These are phyloP conservation scores for Ogataea pilisensis DNA, from an alignment of 805 yeast genomes.

Conservation along the genomic window DNA sequence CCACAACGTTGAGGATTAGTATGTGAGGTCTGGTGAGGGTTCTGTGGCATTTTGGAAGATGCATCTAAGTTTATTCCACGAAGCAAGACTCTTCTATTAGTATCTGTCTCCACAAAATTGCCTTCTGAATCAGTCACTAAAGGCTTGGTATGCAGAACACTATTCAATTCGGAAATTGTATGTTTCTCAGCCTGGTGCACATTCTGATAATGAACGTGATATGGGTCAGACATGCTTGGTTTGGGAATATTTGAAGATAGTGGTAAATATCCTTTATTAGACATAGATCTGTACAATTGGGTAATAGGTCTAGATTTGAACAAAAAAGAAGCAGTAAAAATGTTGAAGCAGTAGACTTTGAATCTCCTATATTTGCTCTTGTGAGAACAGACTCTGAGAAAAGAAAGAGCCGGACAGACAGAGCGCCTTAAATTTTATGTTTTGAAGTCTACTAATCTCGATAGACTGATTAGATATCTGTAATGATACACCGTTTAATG, in stretches of 20 bases:
- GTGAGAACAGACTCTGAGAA: no score
- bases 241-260: constrained; percentile 5
- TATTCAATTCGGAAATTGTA: constrained; percentile 11
- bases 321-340: no score
- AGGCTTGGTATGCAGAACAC: constrained; percentile 18
- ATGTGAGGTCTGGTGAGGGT: constrained; percentile 46
- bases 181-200: not conserved
- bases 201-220: not conserved
- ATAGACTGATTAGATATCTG: no score
- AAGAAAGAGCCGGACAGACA: no score
- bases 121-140: constrained; percentile 44
- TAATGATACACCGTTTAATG: no score
- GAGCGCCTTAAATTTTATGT: no score
- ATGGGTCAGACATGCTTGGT: not conserved
- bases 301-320: no score
- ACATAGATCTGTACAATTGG: not conserved
- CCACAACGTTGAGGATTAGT: constrained; percentile 35
- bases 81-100: constrained; percentile 58
- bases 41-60: constrained; percentile 62
- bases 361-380: no score
- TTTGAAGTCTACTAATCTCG: no score
- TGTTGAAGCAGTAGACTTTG: no score
- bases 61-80: constrained; percentile 84
- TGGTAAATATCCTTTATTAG: not conserved
- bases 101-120: constrained; percentile 44